phyloP scores from a whole-genome alignment of 768 basidiomycete genomes.

The Phallus indusiatus region DNA sequence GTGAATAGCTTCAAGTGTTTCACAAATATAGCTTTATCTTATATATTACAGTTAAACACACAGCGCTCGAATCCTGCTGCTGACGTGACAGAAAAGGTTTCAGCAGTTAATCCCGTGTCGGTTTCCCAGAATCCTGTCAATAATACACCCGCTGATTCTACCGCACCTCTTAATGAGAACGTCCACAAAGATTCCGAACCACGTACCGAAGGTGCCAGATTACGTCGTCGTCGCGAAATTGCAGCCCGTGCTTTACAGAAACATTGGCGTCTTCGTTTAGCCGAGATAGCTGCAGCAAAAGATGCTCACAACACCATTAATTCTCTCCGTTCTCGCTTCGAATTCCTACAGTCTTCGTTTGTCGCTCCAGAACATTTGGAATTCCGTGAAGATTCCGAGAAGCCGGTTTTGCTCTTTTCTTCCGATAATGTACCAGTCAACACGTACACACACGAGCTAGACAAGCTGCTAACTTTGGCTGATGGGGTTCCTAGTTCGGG shows the following conservation, averaged over 20 bases:
- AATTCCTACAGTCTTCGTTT: background rate
- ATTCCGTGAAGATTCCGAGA: background rate
- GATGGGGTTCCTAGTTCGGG: constrained; percentile 3
- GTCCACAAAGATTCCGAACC: background rate
- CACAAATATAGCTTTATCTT: background rate
- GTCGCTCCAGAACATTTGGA: constrained; percentile 2
- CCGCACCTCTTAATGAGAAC: background rate
- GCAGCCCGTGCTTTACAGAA: constrained; percentile 1
- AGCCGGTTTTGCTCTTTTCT: background rate
- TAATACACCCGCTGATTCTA: background rate
- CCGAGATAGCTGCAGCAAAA: background rate
- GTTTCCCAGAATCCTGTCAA: background rate
- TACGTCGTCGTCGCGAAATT: background rate
- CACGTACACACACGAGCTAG: constrained; percentile 3
- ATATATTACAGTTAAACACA: background rate
- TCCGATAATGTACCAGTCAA: background rate
- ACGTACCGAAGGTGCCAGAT: background rate
- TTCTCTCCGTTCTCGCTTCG: constrained; percentile 1
- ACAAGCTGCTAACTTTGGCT: background rate
- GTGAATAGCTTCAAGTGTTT: background rate
- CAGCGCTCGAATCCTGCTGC: background rate
- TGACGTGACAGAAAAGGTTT: background rate
- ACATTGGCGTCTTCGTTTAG: constrained; percentile 1
- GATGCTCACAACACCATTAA: background rate
- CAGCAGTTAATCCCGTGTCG: background rate